Percentiles rank a stretch among this genome's conserved stretches.
These are phyloP conservation scores for Flagelloscypha sp. DNA, from an alignment of 768 basidiomycete genomes.

Conservation along the genomic window DNA sequence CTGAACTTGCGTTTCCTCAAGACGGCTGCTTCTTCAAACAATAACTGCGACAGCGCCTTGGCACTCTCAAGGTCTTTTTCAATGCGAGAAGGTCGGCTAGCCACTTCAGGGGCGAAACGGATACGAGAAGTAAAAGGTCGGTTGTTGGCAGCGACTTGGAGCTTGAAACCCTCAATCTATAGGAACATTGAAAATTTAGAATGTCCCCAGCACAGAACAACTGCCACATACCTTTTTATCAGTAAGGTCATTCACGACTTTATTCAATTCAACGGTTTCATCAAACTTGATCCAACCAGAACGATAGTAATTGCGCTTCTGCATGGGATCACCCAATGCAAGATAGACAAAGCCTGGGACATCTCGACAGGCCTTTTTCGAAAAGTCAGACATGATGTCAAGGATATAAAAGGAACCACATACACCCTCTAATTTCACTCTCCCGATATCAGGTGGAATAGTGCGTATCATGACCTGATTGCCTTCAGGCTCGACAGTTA, in stretches of 20 bases:
- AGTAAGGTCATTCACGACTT: conserved; percentile 63
- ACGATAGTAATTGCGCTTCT: conserved; percentile 90
- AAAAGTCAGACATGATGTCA: conserved; percentile 4
- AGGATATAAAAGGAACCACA: conserved; percentile 16
- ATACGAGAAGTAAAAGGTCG: conserved; percentile 72
- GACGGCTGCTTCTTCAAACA: conserved; percentile 62
- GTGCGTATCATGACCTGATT: conserved; percentile 94
- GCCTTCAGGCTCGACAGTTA: conserved; percentile 64
- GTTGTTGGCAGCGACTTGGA: conserved; percentile 79
- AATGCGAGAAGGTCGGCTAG: conserved; percentile 73
- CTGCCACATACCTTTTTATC: conserved; percentile 67
- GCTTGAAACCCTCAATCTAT: conserved; percentile 91
- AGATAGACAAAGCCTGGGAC: conserved; percentile 82
- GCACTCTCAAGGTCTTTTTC: conserved; percentile 74
- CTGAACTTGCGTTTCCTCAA: conserved; percentile 36
- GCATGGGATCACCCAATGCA: conserved; percentile 84
- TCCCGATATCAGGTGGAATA: conserved; percentile 87
- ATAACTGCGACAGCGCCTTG: conserved; percentile 57
- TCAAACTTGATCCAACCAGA: conserved; percentile 88
- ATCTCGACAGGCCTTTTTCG: conserved; percentile 58
- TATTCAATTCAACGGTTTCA: conserved; percentile 76
- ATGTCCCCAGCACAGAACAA: conserved; percentile 1
- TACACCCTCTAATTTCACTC: conserved; percentile 86
- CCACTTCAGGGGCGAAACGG: conserved; percentile 75
- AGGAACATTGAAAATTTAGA: conserved; percentile 7